Base-by-base conservation (phyloP, 805 yeast genomes). In the Ogataea saltuana region DNA sequence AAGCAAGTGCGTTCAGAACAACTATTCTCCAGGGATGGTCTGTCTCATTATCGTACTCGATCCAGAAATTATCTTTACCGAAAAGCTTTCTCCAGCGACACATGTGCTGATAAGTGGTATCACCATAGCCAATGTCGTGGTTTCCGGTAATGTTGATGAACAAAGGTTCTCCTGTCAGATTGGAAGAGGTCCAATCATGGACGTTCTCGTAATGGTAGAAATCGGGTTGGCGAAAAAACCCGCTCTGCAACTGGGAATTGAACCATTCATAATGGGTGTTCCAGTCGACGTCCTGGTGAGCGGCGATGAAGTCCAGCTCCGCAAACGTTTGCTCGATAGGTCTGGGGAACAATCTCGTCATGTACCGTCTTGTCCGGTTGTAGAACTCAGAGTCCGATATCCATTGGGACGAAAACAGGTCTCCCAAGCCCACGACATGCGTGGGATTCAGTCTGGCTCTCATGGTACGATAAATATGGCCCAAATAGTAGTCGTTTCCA, bases 61-160 rank as follows among this genome's bases (percentile, higher is more conserved):
- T 78, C 68, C 87, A 88, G 60, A 72, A 91, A 64, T 91, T 91
- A 56, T 88, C 88, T 54, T 81, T 78, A 25, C 99, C 99, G 65
- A 85, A 93, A 21, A 85, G 67, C 29, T 69, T 68, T 42, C 72
- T 74, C 67, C 80, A 93, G 51, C 99, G 72, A 1, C 87, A 78
- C 80, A 88, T 79, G 56, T 95, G 95, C 56, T 88, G 97, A 69
- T 82, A 81, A 0, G 96, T 89, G 30, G 95, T 88, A 64, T 93
- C 99, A 0, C 98, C 98, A 61, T 93, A 91, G 0, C 99, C 99
- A 36, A 91, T 81, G 62, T 93, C 99, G 61, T 93, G 99, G 61
- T 93, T 93, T 2, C 99, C 99, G 1, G 95, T 83, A 35, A 93
- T 69, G 61, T 93, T 93, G 48, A 88, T 75, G 58, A 91, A 79